Percentiles rank a stretch among this genome's conserved stretches.
phyloP scores from a whole-genome alignment of 768 basidiomycete species.

The Trametes maxima region DNA sequence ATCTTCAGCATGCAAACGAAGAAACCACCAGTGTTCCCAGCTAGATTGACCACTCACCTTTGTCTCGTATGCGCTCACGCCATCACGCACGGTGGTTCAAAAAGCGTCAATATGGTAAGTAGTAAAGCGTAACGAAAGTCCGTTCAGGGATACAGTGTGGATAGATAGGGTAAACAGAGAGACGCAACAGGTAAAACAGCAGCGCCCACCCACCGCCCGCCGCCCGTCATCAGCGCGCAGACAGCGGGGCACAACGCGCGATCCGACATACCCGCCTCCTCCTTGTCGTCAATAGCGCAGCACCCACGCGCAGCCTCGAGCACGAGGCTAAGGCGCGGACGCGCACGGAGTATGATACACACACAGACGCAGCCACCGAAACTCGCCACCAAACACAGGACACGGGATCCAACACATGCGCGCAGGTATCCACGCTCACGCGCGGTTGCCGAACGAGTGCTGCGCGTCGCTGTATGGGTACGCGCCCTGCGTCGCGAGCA shows the following conservation, averaged over 20 bases:
- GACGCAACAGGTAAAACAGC: background rate
- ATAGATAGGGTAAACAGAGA: slow-evolving; percentile 4
- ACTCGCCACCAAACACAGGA: background rate
- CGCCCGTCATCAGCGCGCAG: background rate
- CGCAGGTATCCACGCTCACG: too few species aligned
- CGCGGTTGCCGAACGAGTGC: slow-evolving; percentile 28
- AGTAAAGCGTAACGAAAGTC: slow-evolving; percentile 9
- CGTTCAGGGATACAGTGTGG: slow-evolving; percentile 20
- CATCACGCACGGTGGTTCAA: background rate
- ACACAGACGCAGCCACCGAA: background rate
- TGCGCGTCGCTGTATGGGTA: slow-evolving; percentile 32
- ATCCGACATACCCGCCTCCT: background rate
- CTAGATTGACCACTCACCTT: too few species aligned
- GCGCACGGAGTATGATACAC: slow-evolving; percentile 14
- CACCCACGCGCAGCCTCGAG: background rate
- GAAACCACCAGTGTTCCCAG: too few species aligned
- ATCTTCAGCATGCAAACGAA: too few species aligned
- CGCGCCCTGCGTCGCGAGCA: slow-evolving; percentile 26
- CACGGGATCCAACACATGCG: too few species aligned
- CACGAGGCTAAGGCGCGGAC: background rate
- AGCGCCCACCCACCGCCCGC: background rate
- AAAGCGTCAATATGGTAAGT: background rate
- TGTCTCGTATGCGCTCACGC: too few species aligned
- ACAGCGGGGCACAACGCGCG: background rate
- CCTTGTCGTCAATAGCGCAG: background rate